Conservation (phyloP, 1,284 basidiomycete species). For the Tilletia setariae region DNA sequence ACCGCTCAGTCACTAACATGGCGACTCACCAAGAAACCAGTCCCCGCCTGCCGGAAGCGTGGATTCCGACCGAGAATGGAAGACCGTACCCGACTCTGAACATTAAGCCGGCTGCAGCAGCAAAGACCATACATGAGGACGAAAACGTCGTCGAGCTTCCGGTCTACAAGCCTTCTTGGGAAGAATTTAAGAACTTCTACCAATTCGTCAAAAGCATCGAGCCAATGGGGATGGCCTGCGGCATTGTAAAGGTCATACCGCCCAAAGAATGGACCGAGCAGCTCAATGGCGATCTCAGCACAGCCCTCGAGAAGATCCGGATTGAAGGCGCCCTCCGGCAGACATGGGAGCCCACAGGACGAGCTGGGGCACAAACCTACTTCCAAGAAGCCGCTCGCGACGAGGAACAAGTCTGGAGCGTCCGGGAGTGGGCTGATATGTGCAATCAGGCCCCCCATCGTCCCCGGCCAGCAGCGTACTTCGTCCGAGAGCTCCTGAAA, state of each 20-base stretch:
- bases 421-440: neutral
- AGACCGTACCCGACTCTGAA: too few species aligned
- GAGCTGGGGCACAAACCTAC: constrained; percentile 49
- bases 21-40: too few species aligned
- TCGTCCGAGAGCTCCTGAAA: neutral
- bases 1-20: too few species aligned
- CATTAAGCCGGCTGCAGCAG: too few species aligned
- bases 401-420: neutral
- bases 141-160: too few species aligned
- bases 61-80: too few species aligned
- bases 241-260: constrained; percentile 51
- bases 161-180: constrained; percentile 51
- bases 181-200: constrained; percentile 51
- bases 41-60: too few species aligned
- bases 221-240: constrained; percentile 46
- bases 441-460: neutral
- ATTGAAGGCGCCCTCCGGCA: constrained; percentile 49
- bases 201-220: constrained; percentile 48
- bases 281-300: constrained; percentile 35
- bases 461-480: neutral
- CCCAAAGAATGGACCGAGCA: constrained; percentile 46
- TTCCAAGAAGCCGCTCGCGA: constrained; percentile 14
- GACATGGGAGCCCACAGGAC: constrained; percentile 41
- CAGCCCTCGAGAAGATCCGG: constrained; percentile 35
- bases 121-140: too few species aligned